phyloP scores from a whole-genome alignment of 1,139 yeast genomes.

The Lodderomyces elongisporus region DNA sequence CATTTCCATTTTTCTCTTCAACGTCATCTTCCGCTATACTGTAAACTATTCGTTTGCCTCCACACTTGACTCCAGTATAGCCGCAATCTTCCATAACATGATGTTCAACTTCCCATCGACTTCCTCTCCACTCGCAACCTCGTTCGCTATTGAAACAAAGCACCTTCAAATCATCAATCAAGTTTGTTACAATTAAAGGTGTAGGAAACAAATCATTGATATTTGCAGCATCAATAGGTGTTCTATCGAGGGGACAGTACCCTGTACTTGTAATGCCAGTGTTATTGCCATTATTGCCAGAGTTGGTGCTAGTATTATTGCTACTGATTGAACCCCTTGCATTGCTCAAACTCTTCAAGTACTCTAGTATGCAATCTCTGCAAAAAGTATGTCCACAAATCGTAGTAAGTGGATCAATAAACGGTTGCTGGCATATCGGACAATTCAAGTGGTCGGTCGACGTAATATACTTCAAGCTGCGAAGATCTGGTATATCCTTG shows the following conservation, averaged over 20 bases:
- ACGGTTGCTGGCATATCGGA: conserved; percentile 57
- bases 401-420: conserved; percentile 50
- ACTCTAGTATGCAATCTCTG: conserved; percentile 45
- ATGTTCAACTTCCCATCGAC: conserved; percentile 55
- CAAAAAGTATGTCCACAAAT: conserved; percentile 60
- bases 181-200: conserved; percentile 55
- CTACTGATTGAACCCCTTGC: conserved; percentile 6
- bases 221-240: conserved; percentile 35
- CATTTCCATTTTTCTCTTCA: conserved; percentile 11
- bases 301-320: conserved; percentile 3
- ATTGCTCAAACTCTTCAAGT: conserved; percentile 31
- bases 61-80: conserved; percentile 47
- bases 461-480: conserved; percentile 30
- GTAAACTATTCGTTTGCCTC: conserved; percentile 23
- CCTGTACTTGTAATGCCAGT: conserved; percentile 15
- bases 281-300: not conserved
- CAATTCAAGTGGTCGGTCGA: conserved; percentile 52
- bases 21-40: too few relatives aligned
- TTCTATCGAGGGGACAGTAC: conserved; percentile 62
- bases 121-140: conserved; percentile 58
- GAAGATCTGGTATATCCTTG: conserved; percentile 26
- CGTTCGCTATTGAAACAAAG: conserved; percentile 47
- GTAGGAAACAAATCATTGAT: conserved; percentile 52
- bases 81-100: conserved; percentile 50
- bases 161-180: conserved; percentile 58